Conservation (phyloP, 108 stramenopile genomes). For the Pseudonitzschia pungens region DNA sequence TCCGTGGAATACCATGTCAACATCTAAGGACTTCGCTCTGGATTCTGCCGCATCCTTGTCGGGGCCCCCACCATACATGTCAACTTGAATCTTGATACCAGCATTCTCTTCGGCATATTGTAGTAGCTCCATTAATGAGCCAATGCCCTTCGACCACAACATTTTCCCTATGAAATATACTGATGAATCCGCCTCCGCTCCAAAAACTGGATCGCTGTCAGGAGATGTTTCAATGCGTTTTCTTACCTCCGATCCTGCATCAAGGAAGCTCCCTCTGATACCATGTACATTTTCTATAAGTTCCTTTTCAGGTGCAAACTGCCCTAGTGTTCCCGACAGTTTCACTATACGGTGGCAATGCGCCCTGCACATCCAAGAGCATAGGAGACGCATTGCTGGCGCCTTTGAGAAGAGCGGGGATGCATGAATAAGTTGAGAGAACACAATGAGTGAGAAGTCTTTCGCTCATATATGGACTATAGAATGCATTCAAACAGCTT, state of each 20-base stretch:
- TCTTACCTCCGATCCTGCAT: slow-evolving; percentile 36
- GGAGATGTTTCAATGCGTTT: slow-evolving; percentile 21
- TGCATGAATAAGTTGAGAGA: background rate
- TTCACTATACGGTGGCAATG: slow-evolving; percentile 89
- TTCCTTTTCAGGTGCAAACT: slow-evolving; percentile 84
- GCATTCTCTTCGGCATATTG: slow-evolving; percentile 79
- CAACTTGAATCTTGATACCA: slow-evolving; percentile 58
- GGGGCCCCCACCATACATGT: slow-evolving; percentile 86
- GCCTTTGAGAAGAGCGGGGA: slow-evolving; percentile 36
- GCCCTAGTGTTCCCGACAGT: slow-evolving; percentile 72
- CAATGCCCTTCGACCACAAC: slow-evolving; percentile 88
- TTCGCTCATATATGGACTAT: background rate
- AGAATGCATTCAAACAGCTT: background rate
- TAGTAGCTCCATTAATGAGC: slow-evolving; percentile 76
- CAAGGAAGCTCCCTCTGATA: slow-evolving; percentile 75
- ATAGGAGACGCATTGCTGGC: slow-evolving; percentile 72
- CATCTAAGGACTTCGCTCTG: slow-evolving; percentile 53
- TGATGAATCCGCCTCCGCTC: slow-evolving; percentile 52
- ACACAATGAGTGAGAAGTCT: background rate
- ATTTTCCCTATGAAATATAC: slow-evolving; percentile 94
- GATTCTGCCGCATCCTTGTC: slow-evolving; percentile 66
- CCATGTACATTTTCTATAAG: slow-evolving; percentile 91
- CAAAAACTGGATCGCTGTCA: slow-evolving; percentile 47
- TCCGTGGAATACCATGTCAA: slow-evolving; percentile 77
- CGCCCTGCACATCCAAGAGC: slow-evolving; percentile 85